A percentile compares a stretch with the other conserved stretches of the same genome.
Evolutionary conservation across 31 red algal species (phyloP).

Genomic region (Asparagopsis taxiformis): DNA sequence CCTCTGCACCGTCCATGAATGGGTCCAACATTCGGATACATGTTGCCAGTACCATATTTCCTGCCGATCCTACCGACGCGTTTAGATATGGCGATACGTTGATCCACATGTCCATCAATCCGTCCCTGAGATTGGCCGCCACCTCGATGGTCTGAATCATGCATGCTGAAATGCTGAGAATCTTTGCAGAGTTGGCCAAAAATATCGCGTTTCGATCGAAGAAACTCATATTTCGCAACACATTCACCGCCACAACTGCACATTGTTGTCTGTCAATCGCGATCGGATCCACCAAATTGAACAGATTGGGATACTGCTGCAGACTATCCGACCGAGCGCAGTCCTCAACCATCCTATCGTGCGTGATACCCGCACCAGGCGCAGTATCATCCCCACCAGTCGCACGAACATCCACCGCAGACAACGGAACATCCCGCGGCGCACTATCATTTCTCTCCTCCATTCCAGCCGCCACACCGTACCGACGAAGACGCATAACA

Average conservation of each 20-base stretch:
- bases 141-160: conserved; percentile 44
- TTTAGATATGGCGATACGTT: conserved; percentile 77
- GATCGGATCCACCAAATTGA: conserved; percentile 76
- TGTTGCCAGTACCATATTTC: conserved; percentile 44
- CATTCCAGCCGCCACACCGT: conserved; percentile 45
- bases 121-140: conserved; percentile 52
- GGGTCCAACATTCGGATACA: conserved; percentile 71
- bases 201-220: conserved; percentile 64
- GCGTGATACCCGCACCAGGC: conserved; percentile 21
- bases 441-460: conserved; percentile 26
- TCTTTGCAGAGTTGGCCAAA: conserved; percentile 20
- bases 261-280: conserved; percentile 64
- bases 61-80: conserved; percentile 22
- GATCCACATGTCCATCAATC: conserved; percentile 84
- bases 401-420: conserved; percentile 35
- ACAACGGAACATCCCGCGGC: conserved; percentile 29
- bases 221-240: conserved; percentile 87
- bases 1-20: conserved; percentile 41
- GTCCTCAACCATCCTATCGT: conserved; percentile 4
- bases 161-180: conserved; percentile 46
- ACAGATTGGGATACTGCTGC: conserved; percentile 60
- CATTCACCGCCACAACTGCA: conserved; percentile 67
- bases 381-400: conserved; percentile 13
- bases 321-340: conserved; percentile 27
- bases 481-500: conserved; percentile 30